A percentile compares a stretch with the other conserved stretches of the same genome.
Evolutionary conservation across 176 grass and related monocot species (phyloP).

Genomic region (Ampelocalamus luodianensis): DNA sequence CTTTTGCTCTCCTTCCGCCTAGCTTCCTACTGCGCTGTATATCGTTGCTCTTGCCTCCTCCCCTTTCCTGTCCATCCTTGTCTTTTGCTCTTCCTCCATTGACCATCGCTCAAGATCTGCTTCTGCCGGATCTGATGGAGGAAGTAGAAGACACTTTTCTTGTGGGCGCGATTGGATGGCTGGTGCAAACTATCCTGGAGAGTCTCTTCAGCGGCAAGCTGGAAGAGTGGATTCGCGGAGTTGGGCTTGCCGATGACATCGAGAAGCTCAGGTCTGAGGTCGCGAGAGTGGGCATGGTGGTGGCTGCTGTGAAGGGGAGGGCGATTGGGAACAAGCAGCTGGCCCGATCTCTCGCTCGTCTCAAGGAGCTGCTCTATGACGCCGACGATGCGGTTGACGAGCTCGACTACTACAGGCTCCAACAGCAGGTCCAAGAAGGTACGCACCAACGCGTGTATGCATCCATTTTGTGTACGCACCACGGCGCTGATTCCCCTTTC

Average conservation of each 20-base stretch:
- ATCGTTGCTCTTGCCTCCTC: too few species aligned
- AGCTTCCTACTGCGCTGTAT: too few species aligned
- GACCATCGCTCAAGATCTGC: too few species aligned
- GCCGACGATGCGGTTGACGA: slow-evolving; percentile 45
- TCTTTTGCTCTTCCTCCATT: too few species aligned
- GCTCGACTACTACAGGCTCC: slow-evolving; percentile 48
- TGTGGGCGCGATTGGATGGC: too few species aligned
- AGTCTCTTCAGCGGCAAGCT: background rate
- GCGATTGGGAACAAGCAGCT: background rate
- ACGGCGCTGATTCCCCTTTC: background rate
- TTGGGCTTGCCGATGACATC: slow-evolving; percentile 20
- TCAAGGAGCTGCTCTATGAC: slow-evolving; percentile 46
- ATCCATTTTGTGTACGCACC: too few species aligned
- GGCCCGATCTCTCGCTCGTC: background rate
- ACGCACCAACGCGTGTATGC: background rate
- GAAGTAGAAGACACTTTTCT: too few species aligned
- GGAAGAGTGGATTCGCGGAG: background rate
- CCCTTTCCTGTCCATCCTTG: too few species aligned
- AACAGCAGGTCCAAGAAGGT: slow-evolving; percentile 38
- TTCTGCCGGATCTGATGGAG: too few species aligned
- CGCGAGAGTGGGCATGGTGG: background rate
- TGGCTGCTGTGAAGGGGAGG: background rate
- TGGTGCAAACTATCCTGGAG: slow-evolving; percentile 33
- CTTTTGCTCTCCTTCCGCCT: too few species aligned
- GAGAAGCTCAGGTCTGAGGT: background rate